phyloP scores from a whole-genome alignment of 208 protist genomes.

The Wallacemonas collosoma region DNA sequence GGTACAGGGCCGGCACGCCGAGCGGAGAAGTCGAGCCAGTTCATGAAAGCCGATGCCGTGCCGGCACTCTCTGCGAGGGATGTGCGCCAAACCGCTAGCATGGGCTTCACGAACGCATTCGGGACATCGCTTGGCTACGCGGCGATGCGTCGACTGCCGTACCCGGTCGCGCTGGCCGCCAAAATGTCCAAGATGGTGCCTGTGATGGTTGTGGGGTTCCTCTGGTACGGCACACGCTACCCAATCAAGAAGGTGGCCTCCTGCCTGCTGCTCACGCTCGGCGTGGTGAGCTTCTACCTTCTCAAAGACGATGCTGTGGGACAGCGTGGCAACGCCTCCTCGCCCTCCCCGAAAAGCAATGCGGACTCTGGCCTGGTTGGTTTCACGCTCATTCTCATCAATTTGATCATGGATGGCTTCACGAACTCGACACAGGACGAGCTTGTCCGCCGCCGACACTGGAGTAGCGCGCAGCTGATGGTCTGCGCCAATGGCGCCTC shows the following conservation, averaged over 20 bases:
- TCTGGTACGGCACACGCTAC: conserved; percentile 74
- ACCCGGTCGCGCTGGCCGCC: conserved; percentile 72
- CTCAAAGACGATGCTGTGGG: conserved; percentile 30
- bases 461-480: conserved; percentile 71
- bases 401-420: conserved; percentile 79
- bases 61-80: conserved; percentile 12
- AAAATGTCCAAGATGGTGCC: conserved; percentile 92
- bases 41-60: neutral
- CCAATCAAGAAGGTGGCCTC: conserved; percentile 50
- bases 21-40: neutral
- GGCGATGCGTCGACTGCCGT: conserved; percentile 80
- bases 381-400: conserved; percentile 55
- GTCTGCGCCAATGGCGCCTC: conserved; percentile 55
- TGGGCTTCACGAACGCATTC: conserved; percentile 82
- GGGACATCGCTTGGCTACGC: conserved; percentile 66
- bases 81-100: conserved; percentile 31
- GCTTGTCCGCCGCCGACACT: conserved; percentile 59
- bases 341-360: neutral
- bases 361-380: conserved; percentile 22
- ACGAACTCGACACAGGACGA: conserved; percentile 86
- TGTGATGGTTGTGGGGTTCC: conserved; percentile 74
- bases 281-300: conserved; percentile 67
- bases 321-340: neutral
- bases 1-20: conserved; percentile 10
- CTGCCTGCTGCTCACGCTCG: conserved; percentile 63